phyloP scores from a whole-genome alignment of 2,329 filamentous ascomycete genomes.

The Colletotrichum sp. region DNA sequence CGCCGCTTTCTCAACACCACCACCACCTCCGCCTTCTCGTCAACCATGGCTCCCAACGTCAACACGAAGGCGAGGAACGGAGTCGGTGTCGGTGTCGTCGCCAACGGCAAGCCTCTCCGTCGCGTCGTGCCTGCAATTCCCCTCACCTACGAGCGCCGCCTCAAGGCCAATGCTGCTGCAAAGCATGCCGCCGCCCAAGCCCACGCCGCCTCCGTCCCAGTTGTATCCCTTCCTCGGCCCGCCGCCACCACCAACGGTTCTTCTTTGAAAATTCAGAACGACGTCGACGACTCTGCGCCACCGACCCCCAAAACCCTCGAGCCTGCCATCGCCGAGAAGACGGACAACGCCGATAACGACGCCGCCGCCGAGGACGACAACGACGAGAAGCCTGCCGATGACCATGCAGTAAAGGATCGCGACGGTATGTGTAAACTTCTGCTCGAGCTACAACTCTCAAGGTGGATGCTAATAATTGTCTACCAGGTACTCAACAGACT shows the following conservation, averaged over 20 bases:
- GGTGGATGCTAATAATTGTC: neutral
- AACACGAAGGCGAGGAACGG: constrained; percentile 18
- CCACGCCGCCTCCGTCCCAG: constrained; percentile 19
- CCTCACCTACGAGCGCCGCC: constrained; percentile 33
- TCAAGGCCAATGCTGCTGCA: constrained; percentile 34
- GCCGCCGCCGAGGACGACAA: neutral
- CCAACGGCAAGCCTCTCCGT: constrained; percentile 23
- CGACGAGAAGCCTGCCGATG: neutral
- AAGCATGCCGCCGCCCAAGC: constrained; percentile 36
- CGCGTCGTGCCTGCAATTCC: constrained; percentile 43
- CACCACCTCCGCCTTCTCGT: neutral
- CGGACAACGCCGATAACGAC: neutral
- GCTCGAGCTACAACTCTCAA: neutral
- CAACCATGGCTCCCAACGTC: constrained; percentile 21
- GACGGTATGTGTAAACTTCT: neutral
- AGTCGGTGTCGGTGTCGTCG: constrained; percentile 10
- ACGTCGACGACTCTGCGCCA: constrained; percentile 10
- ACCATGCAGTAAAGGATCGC: neutral
- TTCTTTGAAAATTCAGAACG: constrained; percentile 20
- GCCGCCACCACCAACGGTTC: constrained; percentile 24
- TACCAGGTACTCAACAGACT: neutral
- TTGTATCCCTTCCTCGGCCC: constrained; percentile 2
- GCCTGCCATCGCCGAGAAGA: neutral
- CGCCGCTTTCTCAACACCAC: constrained; percentile 1
- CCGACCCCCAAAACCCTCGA: constrained; percentile 15